Evolutionary conservation across 306 rosid genomes (phyloP), one percentile per base, ranked within the genome.

Genomic region (Luffa acutangula): DNA sequence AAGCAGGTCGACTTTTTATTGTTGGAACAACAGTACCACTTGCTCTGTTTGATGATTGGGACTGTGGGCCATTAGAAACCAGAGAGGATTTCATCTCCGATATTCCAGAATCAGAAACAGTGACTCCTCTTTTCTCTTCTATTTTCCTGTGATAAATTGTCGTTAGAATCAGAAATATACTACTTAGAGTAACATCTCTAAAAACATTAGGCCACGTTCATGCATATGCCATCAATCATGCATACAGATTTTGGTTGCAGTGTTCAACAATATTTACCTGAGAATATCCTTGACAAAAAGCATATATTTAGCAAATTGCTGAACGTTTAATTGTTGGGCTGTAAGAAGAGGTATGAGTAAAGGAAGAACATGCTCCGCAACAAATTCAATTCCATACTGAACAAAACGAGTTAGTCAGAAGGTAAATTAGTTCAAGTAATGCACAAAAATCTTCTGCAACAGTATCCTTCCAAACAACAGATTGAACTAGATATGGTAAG

Each of bases 281-380:
- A 96, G 91, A 81, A 91, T 91, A 83, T 96, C 93, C 92, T 93
- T 96, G 81, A 96, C 98, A 89, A 96, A 96, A 81, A 93, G 93
- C 98, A 96, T 93, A 87, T 93, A 93, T 85, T 96, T 96, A 42
- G 99, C 97, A 86, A 96, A 96, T 87, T 96, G 99, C 92, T 93
- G 99, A 81, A 93, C 92, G 48, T 96, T 96, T 79, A 96, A 81
- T 75, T 96, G 99, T 88, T 91, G 97, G 85, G 97, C 90, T 15
- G 90, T 90, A 80, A 96, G 90, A 78, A 91, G 97, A 49, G 98
- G 99, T 58, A 71, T 79, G 73, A 96, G 84, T 66, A 93, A 80
- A 8, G 99, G 99, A 81, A 96, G 94, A 84, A 93, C 99, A 82
- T 96, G 99, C 86, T 96, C 99, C 3, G 93, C 97, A 81, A 90